phyloP scores from a whole-genome alignment of 176 grass and related monocot species.

The Triticum monococcum region DNA sequence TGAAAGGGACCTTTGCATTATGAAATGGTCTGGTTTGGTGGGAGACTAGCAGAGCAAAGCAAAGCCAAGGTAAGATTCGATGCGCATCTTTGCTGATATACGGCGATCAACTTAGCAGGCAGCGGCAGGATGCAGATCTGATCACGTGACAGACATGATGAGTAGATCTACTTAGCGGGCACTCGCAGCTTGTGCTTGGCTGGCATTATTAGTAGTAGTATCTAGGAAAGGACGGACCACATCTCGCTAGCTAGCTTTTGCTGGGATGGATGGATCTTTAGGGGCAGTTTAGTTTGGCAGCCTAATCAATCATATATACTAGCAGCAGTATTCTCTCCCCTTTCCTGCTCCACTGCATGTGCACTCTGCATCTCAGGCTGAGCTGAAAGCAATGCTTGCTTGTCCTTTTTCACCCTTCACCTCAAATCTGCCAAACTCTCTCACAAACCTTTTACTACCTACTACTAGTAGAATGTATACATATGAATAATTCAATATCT shows the following conservation, averaged over 20 bases:
- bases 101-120: neutral
- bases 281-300: neutral
- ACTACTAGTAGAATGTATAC: neutral
- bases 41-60: neutral
- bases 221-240: conserved; percentile 8
- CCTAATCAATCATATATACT: neutral
- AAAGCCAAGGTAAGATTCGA: conserved; percentile 3
- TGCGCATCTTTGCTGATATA: conserved; percentile 17
- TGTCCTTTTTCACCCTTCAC: neutral
- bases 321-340: neutral
- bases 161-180: neutral
- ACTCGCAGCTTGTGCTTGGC: conserved; percentile 3
- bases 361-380: conserved; percentile 23
- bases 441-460: neutral
- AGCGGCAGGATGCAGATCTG: conserved; percentile 14
- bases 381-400: conserved; percentile 3
- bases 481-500: neutral
- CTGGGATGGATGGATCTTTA: neutral
- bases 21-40: neutral
- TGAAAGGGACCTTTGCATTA: neutral
- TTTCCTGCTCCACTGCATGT: conserved; percentile 7
- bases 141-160: conserved; percentile 12
- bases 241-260: neutral
- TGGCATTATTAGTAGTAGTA: no score
- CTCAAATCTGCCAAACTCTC: conserved; percentile 7